Percentiles rank a stretch among this genome's conserved stretches.
These are phyloP conservation scores for Ophiocordyceps sinensis DNA, from an alignment of 2,329 filamentous ascomycete genomes.

Conservation along the genomic window DNA sequence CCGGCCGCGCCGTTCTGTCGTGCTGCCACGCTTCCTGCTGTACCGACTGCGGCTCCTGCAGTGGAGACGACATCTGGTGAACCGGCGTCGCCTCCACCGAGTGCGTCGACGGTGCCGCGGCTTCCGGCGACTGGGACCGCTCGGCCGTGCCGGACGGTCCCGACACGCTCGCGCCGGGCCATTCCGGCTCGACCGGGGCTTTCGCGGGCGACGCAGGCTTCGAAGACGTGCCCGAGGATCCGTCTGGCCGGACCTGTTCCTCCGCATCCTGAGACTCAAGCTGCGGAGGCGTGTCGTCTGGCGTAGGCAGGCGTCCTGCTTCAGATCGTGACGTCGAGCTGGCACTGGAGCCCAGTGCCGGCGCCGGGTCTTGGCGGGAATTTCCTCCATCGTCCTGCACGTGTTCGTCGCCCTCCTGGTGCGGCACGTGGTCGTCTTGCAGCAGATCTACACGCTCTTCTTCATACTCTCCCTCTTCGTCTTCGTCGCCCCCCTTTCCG, in stretches of 20 bases:
- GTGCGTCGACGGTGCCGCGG: constrained; percentile 9
- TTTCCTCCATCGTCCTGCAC: constrained; percentile 1
- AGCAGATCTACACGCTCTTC: neutral
- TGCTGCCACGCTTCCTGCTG: constrained; percentile 11
- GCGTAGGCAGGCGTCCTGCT: constrained; percentile 33
- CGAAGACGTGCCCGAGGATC: neutral
- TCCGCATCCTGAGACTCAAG: constrained; percentile 8
- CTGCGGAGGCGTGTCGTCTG: constrained; percentile 35
- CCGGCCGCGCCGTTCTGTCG: constrained; percentile 23
- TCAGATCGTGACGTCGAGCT: constrained; percentile 21
- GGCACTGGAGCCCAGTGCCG: constrained; percentile 12
- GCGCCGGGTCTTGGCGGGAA: constrained; percentile 2
- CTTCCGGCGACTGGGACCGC: constrained; percentile 3
- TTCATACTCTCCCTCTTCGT: too few relatives aligned
- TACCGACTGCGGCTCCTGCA: constrained; percentile 18
- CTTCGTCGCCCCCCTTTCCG: too few relatives aligned
- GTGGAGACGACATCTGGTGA: constrained; percentile 23
- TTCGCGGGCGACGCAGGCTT: neutral
- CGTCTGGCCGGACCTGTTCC: constrained; percentile 8
- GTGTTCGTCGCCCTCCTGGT: constrained; percentile 3
- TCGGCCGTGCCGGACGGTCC: constrained; percentile 3
- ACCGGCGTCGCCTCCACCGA: constrained; percentile 18
- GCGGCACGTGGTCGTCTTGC: neutral
- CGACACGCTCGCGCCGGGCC: constrained; percentile 2
- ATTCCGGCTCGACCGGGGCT: neutral